Evolutionary conservation across 2,329 filamentous ascomycete species (phyloP).

Genomic region (Ophiostoma perfectum): DNA sequence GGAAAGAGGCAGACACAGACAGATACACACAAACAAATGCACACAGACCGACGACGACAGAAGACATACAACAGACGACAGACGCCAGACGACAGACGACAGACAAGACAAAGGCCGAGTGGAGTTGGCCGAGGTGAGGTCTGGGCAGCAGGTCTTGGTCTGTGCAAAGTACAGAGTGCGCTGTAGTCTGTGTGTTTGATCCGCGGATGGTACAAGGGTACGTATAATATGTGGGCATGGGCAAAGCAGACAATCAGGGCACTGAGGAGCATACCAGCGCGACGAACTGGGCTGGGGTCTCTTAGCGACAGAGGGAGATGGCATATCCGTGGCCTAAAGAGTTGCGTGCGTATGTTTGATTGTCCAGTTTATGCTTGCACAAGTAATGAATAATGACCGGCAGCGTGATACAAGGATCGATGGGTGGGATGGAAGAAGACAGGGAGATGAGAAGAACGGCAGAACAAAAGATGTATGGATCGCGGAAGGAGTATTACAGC

Average conservation of each 20-base stretch:
- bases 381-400: not conserved
- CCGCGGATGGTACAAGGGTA: conserved; percentile 8
- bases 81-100: not conserved
- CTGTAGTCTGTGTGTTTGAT: not conserved
- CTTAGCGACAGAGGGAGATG: not conserved
- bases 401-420: not conserved
- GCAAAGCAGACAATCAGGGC: not conserved
- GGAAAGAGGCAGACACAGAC: not conserved
- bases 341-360: conserved; percentile 13
- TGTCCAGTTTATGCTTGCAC: not conserved
- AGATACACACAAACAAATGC: not conserved
- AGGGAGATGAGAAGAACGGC: not conserved
- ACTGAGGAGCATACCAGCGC: not conserved
- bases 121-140: no score
- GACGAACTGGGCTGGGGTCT: not conserved
- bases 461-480: not conserved
- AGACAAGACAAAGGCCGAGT: not conserved
- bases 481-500: not conserved
- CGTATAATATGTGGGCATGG: not conserved
- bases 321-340: not conserved
- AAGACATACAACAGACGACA: not conserved
- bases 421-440: not conserved
- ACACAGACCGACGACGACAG: not conserved
- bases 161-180: not conserved
- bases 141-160: not conserved